Conservation (phyloP, 2,329 filamentous ascomycete genomes). For the Grosmannia clavigera region DNA sequence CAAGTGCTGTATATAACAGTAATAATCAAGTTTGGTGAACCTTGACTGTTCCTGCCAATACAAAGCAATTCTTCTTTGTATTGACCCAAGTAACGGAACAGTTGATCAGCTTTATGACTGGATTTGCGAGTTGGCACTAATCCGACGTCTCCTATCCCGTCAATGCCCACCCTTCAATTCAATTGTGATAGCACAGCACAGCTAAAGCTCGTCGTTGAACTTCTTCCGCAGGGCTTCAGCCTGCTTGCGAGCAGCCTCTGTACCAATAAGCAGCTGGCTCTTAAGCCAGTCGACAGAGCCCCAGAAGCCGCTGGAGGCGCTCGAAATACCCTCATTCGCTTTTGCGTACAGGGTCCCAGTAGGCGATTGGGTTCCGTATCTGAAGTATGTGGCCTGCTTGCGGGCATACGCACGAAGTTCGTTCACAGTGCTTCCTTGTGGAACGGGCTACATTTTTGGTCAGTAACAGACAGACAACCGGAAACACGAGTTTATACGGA, state of each 20-base stretch:
- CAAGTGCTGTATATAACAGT: too few relatives aligned
- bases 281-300: constrained; percentile 36
- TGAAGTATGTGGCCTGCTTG: constrained; percentile 64
- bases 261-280: constrained; percentile 34
- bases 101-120: too few relatives aligned
- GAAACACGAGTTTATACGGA: constrained; percentile 17
- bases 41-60: too few relatives aligned
- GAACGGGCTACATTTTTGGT: constrained; percentile 28
- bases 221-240: constrained; percentile 24
- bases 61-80: too few relatives aligned
- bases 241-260: constrained; percentile 36
- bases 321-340: constrained; percentile 33
- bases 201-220: constrained; percentile 36
- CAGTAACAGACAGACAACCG: background rate
- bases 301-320: constrained; percentile 27
- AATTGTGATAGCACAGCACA: background rate
- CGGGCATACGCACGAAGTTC: constrained; percentile 59
- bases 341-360: constrained; percentile 54
- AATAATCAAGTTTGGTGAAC: too few relatives aligned
- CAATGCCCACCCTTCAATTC: too few relatives aligned
- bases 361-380: constrained; percentile 58
- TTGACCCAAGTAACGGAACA: too few relatives aligned
- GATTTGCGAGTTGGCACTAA: too few relatives aligned
- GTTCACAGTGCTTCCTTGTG: constrained; percentile 56
- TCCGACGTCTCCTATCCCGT: too few relatives aligned